Base-by-base conservation (phyloP, 1,139 yeast species). In the Hansenula sp. region DNA sequence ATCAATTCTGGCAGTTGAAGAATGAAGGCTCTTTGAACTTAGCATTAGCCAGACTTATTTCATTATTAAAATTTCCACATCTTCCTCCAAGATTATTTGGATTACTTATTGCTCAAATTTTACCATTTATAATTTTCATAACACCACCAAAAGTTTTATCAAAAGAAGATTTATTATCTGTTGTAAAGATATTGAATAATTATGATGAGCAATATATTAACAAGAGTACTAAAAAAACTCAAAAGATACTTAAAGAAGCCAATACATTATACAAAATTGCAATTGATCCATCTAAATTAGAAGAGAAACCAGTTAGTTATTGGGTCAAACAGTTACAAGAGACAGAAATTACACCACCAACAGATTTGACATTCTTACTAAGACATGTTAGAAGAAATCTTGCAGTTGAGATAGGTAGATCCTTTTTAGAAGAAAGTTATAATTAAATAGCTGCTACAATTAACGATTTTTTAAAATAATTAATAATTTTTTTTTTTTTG, bases 21-120 rank as follows among this genome's bases (percentile, higher is more conserved):
- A 46, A 51, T 14, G 42, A 46, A 18, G 62, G 56, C 14, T 51
- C 56, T 34, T 56, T 51, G 44, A 56, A 47, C 45, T 53, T 45
- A 19, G 66, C 69, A 13, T 56, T 66, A 22, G 51, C 50, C 40
- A 66, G 62, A 43, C 56, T 86, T 34, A 60, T 79, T 25, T 73
- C 75, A 34, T 64, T 88, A 39, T 57, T 88, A 41, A 70, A 74
- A 38, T 87, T 86, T 64, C 75, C 71, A 34, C 82, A 78, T 56
- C 56, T 87, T 46, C 95, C 94, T 2, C 42, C 69, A 57, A 50
- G 76, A 71, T 57, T 82, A 66, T 58, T 68, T 63, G 58, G 54
- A 49, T 63, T 77, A 26, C 60, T 79, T 31, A 53, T 78, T 31
- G 60, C 73, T n/a, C 79, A 75, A 45, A 53, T 73, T 12, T 50